Evolutionary conservation across 139 green algal genomes (phyloP).

Genomic region (Chlorella sp.): DNA sequence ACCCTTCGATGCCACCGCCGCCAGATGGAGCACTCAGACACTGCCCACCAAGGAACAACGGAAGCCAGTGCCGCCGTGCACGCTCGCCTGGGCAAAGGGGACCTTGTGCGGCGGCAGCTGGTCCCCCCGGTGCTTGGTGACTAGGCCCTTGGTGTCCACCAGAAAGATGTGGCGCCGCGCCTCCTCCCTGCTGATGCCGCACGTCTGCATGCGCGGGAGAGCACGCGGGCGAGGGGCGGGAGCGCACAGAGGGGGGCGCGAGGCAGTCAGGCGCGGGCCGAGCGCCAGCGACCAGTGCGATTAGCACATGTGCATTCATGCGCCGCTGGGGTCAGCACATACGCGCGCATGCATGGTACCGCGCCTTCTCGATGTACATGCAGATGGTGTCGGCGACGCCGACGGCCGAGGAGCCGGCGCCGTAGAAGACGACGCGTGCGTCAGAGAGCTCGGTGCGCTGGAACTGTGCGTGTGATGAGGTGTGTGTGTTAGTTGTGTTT

Average conservation of each 20-base stretch:
- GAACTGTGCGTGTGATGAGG: too few relatives aligned
- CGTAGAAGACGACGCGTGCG: slow-evolving; percentile 55
- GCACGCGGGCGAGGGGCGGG: not conserved
- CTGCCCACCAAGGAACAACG: too few relatives aligned
- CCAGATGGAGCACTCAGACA: too few relatives aligned
- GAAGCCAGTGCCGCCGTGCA: too few relatives aligned
- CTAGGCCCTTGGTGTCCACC: slow-evolving; percentile 65
- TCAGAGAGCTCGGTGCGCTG: slow-evolving; percentile 42
- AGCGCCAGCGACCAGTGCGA: too few relatives aligned
- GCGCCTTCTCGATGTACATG: slow-evolving; percentile 36
- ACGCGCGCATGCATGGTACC: too few relatives aligned
- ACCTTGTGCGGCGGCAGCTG: slow-evolving; percentile 58
- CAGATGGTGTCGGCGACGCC: slow-evolving; percentile 53
- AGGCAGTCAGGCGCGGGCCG: too few relatives aligned
- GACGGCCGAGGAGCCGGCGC: slow-evolving; percentile 51
- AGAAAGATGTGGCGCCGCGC: slow-evolving; percentile 56
- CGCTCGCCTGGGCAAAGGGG: slow-evolving; percentile 34
- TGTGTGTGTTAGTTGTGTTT: too few relatives aligned
- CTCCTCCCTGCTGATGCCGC: slow-evolving; percentile 26
- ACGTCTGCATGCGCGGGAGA: slow-evolving; percentile 15
- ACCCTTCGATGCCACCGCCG: too few relatives aligned
- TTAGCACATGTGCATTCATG: too few relatives aligned
- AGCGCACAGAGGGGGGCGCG: not conserved
- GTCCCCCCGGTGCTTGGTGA: slow-evolving; percentile 51
- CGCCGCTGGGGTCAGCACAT: too few relatives aligned